Percentiles rank a stretch among this genome's conserved stretches.
phyloP scores from a whole-genome alignment of 2,329 filamentous ascomycete species.

The Aspergillus bombycis region DNA sequence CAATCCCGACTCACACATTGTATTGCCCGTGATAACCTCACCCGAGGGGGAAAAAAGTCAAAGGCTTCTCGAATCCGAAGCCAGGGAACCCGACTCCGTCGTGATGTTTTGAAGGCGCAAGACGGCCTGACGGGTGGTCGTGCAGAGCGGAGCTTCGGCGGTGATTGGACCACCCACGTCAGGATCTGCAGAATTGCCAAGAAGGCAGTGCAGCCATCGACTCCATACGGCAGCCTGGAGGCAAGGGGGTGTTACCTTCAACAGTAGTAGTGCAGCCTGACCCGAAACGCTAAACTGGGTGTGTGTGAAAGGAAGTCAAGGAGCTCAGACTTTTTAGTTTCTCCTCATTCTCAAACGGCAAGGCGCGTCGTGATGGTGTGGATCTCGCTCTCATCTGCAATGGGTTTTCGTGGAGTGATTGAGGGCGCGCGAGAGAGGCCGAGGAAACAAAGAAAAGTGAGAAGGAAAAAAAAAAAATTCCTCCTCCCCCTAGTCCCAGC shows the following conservation, averaged over 20 bases:
- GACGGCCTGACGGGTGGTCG: constrained; percentile 4
- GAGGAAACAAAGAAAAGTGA: background rate
- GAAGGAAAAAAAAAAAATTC: background rate
- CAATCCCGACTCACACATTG: constrained; percentile 1
- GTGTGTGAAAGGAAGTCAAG: background rate
- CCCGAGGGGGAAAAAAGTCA: background rate
- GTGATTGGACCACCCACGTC: background rate
- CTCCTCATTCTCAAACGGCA: constrained; percentile 1
- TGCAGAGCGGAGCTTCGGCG: background rate
- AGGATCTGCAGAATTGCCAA: constrained; percentile 5
- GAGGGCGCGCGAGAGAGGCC: too few relatives aligned
- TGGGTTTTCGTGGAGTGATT: too few relatives aligned
- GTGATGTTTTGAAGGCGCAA: background rate
- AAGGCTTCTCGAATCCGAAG: background rate
- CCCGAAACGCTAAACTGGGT: constrained; percentile 1
- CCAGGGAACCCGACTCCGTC: constrained; percentile 1
- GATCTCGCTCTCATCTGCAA: background rate
- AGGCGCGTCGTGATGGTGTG: background rate
- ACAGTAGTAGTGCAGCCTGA: constrained; percentile 8
- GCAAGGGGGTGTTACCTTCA: constrained; percentile 6
- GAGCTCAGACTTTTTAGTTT: background rate
- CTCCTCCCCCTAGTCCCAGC: background rate
- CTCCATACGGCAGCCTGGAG: constrained; percentile 1
- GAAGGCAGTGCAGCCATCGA: constrained; percentile 5
- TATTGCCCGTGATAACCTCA: background rate